These are phyloP conservation scores for Xylariomycetidae sp. DNA, from an alignment of 2,329 filamentous ascomycete species.

Conservation along the genomic window DNA sequence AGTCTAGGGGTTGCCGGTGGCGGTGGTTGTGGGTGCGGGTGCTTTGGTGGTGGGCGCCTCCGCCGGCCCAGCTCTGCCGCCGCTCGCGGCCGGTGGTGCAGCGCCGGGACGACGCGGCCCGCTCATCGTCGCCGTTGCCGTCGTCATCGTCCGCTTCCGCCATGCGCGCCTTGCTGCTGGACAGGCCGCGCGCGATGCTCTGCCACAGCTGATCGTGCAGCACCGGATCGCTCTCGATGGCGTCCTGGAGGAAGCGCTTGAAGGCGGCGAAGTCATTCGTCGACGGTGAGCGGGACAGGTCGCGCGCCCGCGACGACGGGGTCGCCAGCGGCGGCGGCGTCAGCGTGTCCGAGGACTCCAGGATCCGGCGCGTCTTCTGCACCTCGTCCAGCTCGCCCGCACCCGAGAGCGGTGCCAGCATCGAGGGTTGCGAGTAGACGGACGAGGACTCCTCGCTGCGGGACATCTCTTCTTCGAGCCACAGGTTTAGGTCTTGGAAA, in stretches of 20 bases:
- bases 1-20: too few relatives aligned
- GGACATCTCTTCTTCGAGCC: too few relatives aligned
- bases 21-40: background rate
- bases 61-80: conserved; percentile 1
- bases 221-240: conserved; percentile 4
- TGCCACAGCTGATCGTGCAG: conserved; percentile 6
- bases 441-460: too few relatives aligned
- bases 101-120: too few relatives aligned
- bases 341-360: background rate
- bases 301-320: background rate
- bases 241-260: conserved; percentile 4
- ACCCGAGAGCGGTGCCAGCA: background rate
- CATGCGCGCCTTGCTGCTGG: too few relatives aligned
- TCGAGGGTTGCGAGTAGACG: too few relatives aligned
- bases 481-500: too few relatives aligned
- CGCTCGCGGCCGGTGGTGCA: too few relatives aligned
- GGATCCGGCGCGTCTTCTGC: background rate
- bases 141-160: too few relatives aligned
- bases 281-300: too few relatives aligned
- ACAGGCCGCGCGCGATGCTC: conserved; percentile 1
- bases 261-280: conserved; percentile 6
- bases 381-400: background rate
- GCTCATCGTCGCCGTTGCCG: too few relatives aligned
- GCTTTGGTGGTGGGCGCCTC: too few relatives aligned
- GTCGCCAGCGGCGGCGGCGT: background rate